A percentile compares a stretch with the other conserved stretches of the same genome.
phyloP scores from a whole-genome alignment of 1,139 yeast species.

The Saccharomyces pastorianus region DNA sequence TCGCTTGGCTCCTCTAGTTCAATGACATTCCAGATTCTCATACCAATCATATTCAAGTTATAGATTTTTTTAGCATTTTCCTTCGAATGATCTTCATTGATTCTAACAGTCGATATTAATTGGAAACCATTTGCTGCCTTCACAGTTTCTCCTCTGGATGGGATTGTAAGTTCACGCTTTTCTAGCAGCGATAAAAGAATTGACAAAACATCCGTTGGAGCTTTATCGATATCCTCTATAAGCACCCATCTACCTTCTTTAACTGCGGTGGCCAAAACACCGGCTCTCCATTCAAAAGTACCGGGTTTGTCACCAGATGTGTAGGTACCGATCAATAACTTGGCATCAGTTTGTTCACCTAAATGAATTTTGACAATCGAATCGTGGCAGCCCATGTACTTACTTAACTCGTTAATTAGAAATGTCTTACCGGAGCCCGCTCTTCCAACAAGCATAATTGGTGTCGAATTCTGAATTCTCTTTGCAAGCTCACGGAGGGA shows the following conservation, averaged over 20 bases:
- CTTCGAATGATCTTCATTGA: conserved; percentile 32
- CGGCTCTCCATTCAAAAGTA: conserved; percentile 91
- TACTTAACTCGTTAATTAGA: conserved; percentile 67
- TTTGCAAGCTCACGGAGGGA: conserved; percentile 51
- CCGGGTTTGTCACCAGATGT: conserved; percentile 92
- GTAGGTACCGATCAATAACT: conserved; percentile 82
- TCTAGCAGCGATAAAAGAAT: conserved; percentile 81
- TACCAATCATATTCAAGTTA: conserved; percentile 72
- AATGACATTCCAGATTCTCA: conserved; percentile 65
- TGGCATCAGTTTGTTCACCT: conserved; percentile 96
- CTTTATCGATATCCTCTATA: conserved; percentile 94
- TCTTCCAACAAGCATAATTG: conserved; percentile 70
- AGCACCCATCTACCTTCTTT: conserved; percentile 91
- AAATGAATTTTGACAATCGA: conserved; percentile 81
- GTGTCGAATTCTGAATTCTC: conserved; percentile 48
- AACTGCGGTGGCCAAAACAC: conserved; percentile 89
- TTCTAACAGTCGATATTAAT: conserved; percentile 69
- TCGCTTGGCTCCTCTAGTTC: conserved; percentile 49
- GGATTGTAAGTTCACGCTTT: conserved; percentile 73
- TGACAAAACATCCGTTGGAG: conserved; percentile 93
- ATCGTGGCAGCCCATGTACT: conserved; percentile 47
- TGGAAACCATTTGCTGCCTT: conserved; percentile 84
- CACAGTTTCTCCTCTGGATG: conserved; percentile 84
- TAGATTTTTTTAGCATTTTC: conserved; percentile 13
- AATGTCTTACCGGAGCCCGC: conserved; percentile 93